These are phyloP conservation scores for Spirogloea muscicola DNA, from an alignment of 139 green algal genomes.

Conservation along the genomic window DNA sequence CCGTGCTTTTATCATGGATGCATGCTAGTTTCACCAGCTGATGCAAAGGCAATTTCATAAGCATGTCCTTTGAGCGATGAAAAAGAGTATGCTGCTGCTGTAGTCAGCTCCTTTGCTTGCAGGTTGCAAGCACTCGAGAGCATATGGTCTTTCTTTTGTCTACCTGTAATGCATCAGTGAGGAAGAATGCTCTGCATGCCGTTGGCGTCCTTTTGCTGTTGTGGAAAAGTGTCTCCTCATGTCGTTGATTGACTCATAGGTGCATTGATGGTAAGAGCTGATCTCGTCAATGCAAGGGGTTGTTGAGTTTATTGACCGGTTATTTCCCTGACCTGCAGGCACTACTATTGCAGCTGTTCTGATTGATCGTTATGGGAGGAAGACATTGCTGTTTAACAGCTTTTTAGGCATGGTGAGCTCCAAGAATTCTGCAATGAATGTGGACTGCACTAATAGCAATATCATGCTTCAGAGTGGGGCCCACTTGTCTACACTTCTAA, in stretches of 20 bases:
- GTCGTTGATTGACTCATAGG: not conserved
- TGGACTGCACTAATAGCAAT: not conserved
- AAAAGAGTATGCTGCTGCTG: not conserved
- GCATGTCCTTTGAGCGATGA: not conserved
- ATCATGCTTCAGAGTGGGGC: not conserved
- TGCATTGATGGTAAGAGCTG: not conserved
- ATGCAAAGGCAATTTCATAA: slow-evolving; percentile 57
- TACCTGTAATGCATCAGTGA: not conserved
- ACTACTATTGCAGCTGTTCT: slow-evolving; percentile 7
- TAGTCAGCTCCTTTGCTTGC: not conserved
- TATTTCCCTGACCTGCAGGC: slow-evolving; percentile 16
- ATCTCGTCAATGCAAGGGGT: not conserved
- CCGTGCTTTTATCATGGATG: too few relatives aligned
- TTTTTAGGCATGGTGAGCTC: slow-evolving; percentile 70
- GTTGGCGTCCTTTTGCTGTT: not conserved
- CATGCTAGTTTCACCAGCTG: too few relatives aligned
- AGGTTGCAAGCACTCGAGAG: not conserved
- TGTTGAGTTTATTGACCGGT: not conserved
- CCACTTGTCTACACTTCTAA: not conserved
- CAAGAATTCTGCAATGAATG: not conserved
- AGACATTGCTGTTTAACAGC: slow-evolving; percentile 65
- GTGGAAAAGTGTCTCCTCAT: too few relatives aligned
- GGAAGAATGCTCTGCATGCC: not conserved
- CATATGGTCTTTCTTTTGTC: not conserved
- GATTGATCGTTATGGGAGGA: slow-evolving; percentile 43